These are phyloP conservation scores for Suillus tomentosus DNA, from an alignment of 768 basidiomycete genomes.

Conservation along the genomic window DNA sequence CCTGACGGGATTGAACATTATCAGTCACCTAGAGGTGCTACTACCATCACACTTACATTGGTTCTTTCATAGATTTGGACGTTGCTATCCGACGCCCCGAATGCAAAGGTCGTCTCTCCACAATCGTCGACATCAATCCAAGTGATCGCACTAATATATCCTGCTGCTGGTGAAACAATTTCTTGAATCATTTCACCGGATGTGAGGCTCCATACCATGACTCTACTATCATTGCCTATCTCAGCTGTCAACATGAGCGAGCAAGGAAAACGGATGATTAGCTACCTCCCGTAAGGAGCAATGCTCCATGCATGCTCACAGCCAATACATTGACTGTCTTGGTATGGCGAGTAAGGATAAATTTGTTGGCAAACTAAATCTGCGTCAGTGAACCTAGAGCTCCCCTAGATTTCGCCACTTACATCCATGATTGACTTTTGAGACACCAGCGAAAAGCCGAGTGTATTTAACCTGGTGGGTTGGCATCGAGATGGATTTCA, in stretches of 20 bases:
- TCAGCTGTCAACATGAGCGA: background rate
- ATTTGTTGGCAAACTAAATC: too few species aligned
- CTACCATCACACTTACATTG: background rate
- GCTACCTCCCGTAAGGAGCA: background rate
- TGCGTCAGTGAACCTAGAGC: too few species aligned
- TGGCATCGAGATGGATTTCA: too few species aligned
- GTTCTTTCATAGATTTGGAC: background rate
- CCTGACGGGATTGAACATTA: background rate
- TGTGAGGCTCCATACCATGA: background rate
- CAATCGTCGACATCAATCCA: background rate
- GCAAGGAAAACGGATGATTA: background rate
- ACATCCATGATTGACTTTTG: too few species aligned
- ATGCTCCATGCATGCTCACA: slow-evolving; percentile 1
- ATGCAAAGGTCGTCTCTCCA: background rate
- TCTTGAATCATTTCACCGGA: background rate
- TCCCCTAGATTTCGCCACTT: too few species aligned
- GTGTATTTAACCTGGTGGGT: too few species aligned
- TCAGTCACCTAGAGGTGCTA: background rate
- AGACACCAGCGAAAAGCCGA: too few species aligned
- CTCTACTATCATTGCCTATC: background rate
- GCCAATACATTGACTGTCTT: background rate
- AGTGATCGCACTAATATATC: background rate
- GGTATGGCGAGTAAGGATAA: too few species aligned
- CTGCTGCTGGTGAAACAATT: background rate
- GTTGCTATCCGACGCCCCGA: background rate